Percentiles rank a stretch among this genome's conserved stretches.
phyloP scores from a whole-genome alignment of 1,139 yeast genomes.

The Lodderomyces orthopsilosis region DNA sequence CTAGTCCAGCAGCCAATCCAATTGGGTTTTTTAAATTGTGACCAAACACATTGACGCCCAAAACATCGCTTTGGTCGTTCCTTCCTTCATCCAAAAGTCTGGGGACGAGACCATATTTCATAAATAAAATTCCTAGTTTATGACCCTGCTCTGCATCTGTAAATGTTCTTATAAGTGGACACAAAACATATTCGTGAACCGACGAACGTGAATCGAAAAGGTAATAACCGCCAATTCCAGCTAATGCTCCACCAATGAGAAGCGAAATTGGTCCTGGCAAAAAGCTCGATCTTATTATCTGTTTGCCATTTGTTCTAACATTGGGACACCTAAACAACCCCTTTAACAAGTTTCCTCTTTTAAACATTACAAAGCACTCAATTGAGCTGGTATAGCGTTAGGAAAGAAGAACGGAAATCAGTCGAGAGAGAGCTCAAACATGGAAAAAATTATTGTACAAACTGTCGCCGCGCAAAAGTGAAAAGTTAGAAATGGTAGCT shows the following conservation, averaged over 20 bases:
- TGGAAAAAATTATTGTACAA: not conserved
- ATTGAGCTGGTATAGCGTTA: not conserved
- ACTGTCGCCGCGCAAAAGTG: not conserved
- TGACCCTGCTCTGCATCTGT: slow-evolving; percentile 89
- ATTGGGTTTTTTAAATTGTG: slow-evolving; percentile 66
- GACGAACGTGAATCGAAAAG: slow-evolving; percentile 77
- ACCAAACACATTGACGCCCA: slow-evolving; percentile 66
- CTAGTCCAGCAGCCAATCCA: slow-evolving; percentile 96
- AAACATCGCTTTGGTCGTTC: slow-evolving; percentile 45
- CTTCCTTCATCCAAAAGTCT: slow-evolving; percentile 48
- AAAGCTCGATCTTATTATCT: slow-evolving; percentile 20
- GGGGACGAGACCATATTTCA: slow-evolving; percentile 73
- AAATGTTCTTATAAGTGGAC: slow-evolving; percentile 70
- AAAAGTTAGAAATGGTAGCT: not conserved
- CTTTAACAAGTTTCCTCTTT: not conserved
- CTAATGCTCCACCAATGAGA: slow-evolving; percentile 26
- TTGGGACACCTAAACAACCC: not conserved
- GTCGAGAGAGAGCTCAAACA: not conserved
- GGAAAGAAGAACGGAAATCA: not conserved
- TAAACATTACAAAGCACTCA: not conserved
- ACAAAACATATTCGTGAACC: slow-evolving; percentile 71
- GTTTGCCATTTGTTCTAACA: not conserved
- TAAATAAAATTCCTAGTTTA: slow-evolving; percentile 61
- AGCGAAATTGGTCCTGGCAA: slow-evolving; percentile 27
- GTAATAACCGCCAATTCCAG: slow-evolving; percentile 35